Conservation (phyloP, 2,329 filamentous ascomycete species). For the Colletotrichum camelliae region DNA sequence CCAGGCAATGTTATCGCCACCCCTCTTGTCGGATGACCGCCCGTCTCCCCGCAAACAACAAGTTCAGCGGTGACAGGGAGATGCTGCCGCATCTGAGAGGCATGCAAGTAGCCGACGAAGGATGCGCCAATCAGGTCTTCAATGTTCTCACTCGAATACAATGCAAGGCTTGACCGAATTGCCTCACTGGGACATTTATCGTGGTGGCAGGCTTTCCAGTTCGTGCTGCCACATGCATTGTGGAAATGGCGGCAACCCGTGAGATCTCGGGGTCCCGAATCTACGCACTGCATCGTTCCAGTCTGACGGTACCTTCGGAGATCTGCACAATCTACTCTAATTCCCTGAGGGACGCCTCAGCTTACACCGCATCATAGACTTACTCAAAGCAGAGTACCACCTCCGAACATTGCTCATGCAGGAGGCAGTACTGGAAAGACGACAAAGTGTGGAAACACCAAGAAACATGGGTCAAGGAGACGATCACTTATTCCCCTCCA, state of each 20-base stretch:
- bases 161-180: not conserved
- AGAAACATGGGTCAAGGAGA: not conserved
- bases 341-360: not conserved
- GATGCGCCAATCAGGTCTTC: not conserved
- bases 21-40: not conserved
- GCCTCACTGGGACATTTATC: not conserved
- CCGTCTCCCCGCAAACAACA: not conserved
- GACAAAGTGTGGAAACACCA: not conserved
- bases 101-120: not conserved
- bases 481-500: not conserved
- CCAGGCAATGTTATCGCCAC: not conserved
- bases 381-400: not conserved
- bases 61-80: not conserved
- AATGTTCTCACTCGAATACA: not conserved
- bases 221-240: not conserved
- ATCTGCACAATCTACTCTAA: not conserved
- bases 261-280: not conserved
- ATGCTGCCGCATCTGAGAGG: not conserved
- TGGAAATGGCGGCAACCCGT: not conserved
- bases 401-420: not conserved
- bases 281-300: conserved; percentile 16
- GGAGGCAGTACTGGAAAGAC: not conserved
- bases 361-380: not conserved
- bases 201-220: not conserved
- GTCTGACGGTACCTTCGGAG: conserved; percentile 1